phyloP scores from a whole-genome alignment of 75 land plant species.

The Pseudotsuga menziesii region DNA sequence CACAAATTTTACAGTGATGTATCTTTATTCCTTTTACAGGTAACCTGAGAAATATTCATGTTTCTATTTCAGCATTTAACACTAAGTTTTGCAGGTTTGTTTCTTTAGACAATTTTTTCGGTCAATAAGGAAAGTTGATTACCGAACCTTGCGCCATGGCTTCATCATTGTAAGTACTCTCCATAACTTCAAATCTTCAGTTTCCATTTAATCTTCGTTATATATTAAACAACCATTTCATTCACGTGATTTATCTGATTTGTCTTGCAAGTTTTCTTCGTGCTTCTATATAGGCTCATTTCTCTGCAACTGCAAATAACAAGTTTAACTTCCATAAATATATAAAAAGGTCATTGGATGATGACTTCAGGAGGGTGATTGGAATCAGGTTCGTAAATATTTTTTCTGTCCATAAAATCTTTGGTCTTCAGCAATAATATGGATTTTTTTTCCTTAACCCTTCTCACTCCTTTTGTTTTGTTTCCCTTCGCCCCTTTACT shows the following conservation, averaged over 20 bases:
- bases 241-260: background rate
- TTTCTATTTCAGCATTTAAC: background rate
- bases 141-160: slow-evolving; percentile 46
- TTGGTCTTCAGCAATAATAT: background rate
- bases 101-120: slow-evolving; percentile 58
- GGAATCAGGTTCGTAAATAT: slow-evolving; percentile 60
- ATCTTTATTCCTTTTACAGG: background rate
- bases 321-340: slow-evolving; percentile 33
- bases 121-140: slow-evolving; percentile 53
- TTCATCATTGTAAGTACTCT: slow-evolving; percentile 13
- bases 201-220: background rate
- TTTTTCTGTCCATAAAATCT: background rate
- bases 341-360: slow-evolving; percentile 37
- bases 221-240: background rate
- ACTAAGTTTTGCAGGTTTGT: slow-evolving; percentile 28
- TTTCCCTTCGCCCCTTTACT: too few relatives aligned
- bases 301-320: background rate
- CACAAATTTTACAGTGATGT: background rate
- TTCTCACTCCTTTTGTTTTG: too few relatives aligned
- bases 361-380: slow-evolving; percentile 74
- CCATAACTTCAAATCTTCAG: background rate
- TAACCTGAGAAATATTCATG: background rate
- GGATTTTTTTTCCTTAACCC: background rate
- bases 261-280: background rate
- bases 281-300: slow-evolving; percentile 55